A percentile compares a stretch with the other conserved stretches of the same genome.
These are phyloP conservation scores for Ceratocystis harringtonii DNA, from an alignment of 2,329 filamentous ascomycete species.

Conservation along the genomic window DNA sequence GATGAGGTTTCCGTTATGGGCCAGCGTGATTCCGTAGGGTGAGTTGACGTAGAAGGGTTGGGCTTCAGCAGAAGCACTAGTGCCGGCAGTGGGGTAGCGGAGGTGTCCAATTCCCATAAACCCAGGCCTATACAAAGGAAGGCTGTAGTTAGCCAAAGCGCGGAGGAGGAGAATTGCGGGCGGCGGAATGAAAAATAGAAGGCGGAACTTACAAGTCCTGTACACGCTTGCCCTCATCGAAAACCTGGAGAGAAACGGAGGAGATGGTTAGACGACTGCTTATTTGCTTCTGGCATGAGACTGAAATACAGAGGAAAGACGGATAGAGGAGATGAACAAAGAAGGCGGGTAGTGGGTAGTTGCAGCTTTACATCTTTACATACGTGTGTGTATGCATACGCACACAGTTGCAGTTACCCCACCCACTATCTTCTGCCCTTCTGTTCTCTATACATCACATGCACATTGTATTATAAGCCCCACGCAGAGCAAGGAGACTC, in stretches of 20 bases:
- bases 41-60: constrained; percentile 84
- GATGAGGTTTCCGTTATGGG: constrained; percentile 81
- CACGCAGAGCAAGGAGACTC: neutral
- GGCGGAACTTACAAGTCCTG: constrained; percentile 15
- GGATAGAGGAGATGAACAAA: neutral
- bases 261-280: neutral
- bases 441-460: neutral
- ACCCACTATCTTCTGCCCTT: neutral
- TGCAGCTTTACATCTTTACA: neutral
- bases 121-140: constrained; percentile 40
- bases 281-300: neutral
- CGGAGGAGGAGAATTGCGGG: neutral
- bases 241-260: constrained; percentile 61
- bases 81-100: constrained; percentile 80
- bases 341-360: neutral
- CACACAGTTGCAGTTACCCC: neutral
- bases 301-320: neutral
- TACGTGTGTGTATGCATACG: too few species aligned
- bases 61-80: constrained; percentile 57
- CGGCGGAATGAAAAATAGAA: constrained; percentile 19
- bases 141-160: neutral
- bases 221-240: constrained; percentile 56
- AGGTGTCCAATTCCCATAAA: constrained; percentile 79
- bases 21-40: constrained; percentile 67
- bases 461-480: neutral